Evolutionary conservation across 129 eudicot genomes (phyloP), one percentile per base, ranked within the genome.

Genomic region (Escallonia rubra): DNA sequence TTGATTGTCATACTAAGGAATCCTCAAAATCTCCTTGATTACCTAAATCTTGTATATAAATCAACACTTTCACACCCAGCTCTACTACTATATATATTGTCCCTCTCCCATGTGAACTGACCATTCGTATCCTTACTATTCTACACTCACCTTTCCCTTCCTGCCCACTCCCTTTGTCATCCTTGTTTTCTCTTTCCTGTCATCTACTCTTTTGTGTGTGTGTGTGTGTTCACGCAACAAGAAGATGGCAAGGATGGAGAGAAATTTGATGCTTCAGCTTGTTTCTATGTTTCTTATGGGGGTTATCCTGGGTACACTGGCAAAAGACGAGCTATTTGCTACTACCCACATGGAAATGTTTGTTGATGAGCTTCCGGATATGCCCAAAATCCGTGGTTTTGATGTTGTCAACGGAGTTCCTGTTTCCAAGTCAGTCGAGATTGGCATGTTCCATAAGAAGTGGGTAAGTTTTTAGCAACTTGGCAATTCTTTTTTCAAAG

Each of bases 311-410:
- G 48, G 44, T 55, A 70, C 72, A 66, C 57, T 67, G 60, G 90
- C 62, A 10, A 80, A 68, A 40, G 83, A 63, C 52, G 58, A 63
- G 70, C 66, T 86, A 2, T 42, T 85, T 13, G 69, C 43, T 50
- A 77, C 84, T 74, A 74, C 86, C 15, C 41, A 67, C 68, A 41
- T 92, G 81, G 71, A 76, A 68, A 82, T 77, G 95, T 92, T 88
- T 68, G 98, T 92, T 5, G 98, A 92, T 62, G 86, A 86, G 73
- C 74, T 88, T 74, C 91, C 90, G n/a, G 84, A 86, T 77, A 79
- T 92, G 79, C 98, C 96, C 59, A 85, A 79, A 73, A 74, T 89
- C 78, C 69, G 65, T 59, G 98, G 87, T 8, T 92, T 70, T 71
- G 53, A 78, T 64, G 16, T 69, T 63, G 59, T 61, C 46, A 69